Evolutionary conservation across 768 basidiomycete genomes (phyloP).

Genomic region (Tephrocybe rancida): DNA sequence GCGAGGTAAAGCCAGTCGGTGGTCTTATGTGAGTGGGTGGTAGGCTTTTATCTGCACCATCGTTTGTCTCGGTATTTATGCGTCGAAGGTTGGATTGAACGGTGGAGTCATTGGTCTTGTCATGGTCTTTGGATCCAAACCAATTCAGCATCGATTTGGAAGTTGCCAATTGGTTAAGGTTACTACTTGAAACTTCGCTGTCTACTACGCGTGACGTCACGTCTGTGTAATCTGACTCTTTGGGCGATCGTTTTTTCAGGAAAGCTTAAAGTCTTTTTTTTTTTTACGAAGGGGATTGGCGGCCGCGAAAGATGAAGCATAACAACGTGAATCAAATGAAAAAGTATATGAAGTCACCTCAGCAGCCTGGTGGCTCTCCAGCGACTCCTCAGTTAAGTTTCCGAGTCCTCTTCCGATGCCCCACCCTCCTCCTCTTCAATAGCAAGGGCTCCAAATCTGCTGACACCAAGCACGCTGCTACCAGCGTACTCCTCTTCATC

Average conservation of each 20-base stretch:
- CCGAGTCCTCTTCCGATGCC: conserved; percentile 30
- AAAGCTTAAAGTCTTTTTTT: no score
- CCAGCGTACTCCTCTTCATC: conserved; percentile 23
- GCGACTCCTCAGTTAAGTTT: conserved; percentile 17
- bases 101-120: neutral
- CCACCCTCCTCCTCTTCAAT: conserved; percentile 25
- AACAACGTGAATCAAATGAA: no score
- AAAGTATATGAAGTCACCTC: no score
- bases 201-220: conserved; percentile 5
- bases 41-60: neutral
- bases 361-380: no score
- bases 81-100: neutral
- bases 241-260: neutral
- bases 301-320: no score
- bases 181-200: no score
- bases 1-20: conserved; percentile 40
- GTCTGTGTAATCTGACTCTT: neutral
- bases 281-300: no score
- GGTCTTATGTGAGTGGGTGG: neutral
- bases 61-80: neutral
- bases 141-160: conserved; percentile 6
- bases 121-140: conserved; percentile 7
- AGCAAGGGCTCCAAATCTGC: conserved; percentile 46
- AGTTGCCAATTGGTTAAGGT: neutral
- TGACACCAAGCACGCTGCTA: conserved; percentile 23